Evolutionary conservation across 768 basidiomycete species (phyloP).

Genomic region (Cyathus striatus): DNA sequence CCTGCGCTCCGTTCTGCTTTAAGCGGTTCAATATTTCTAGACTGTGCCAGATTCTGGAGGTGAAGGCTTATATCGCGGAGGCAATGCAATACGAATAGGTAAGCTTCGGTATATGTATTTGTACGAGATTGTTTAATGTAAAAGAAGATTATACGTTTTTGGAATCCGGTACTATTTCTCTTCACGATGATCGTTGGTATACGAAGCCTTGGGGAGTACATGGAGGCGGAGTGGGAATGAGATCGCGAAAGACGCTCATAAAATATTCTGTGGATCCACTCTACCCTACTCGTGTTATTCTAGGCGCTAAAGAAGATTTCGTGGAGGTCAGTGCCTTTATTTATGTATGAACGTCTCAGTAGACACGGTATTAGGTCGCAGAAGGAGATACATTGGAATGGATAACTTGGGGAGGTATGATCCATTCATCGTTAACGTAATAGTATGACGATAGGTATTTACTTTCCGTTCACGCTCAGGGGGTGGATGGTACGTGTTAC

Average conservation of each 20-base stretch:
- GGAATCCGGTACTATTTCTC: slow-evolving; percentile 19
- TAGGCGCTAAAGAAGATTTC: slow-evolving; percentile 20
- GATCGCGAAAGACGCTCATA: slow-evolving; percentile 19
- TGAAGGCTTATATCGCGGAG: slow-evolving; percentile 21
- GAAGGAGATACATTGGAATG: slow-evolving; percentile 21
- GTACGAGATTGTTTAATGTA: neutral
- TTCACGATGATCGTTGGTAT: slow-evolving; percentile 26
- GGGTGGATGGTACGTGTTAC: too few relatives aligned
- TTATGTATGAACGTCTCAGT: neutral
- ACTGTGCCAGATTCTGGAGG: slow-evolving; percentile 24
- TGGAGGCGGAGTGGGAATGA: slow-evolving; percentile 19
- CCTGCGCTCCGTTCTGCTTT: neutral
- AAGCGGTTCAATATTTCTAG: neutral
- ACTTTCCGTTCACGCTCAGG: too few relatives aligned
- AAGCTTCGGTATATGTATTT: neutral
- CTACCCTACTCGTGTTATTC: slow-evolving; percentile 14
- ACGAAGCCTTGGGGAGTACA: slow-evolving; percentile 30
- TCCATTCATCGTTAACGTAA: too few relatives aligned
- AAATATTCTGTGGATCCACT: slow-evolving; percentile 11
- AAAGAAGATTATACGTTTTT: slow-evolving; percentile 21
- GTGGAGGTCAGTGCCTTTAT: slow-evolving; percentile 10
- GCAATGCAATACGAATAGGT: slow-evolving; percentile 25
- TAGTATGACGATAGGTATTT: too few relatives aligned
- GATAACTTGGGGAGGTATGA: slow-evolving; percentile 24
- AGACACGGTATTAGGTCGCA: slow-evolving; percentile 3